Evolutionary conservation across 108 stramenopile species (phyloP), one percentile per base, ranked within the genome.

Genomic region (Schizochytrium sp.): DNA sequence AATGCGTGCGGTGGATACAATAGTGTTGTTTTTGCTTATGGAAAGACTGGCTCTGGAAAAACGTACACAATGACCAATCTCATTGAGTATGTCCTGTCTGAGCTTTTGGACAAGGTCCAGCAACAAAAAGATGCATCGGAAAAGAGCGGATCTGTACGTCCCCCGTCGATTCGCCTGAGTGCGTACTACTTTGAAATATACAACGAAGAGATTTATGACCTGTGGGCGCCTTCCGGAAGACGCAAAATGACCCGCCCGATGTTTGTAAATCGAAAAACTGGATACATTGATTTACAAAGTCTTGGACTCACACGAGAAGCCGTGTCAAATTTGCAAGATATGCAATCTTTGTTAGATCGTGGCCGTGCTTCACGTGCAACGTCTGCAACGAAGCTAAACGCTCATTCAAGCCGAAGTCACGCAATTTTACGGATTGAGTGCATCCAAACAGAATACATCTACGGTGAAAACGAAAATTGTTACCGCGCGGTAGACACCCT

Each of bases 351-450:
- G 64, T 44, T 69, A 8, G 7, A 2, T 8, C 12, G 28, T 8
- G 64, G 64, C 15, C 64, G 64, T 2, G 64, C 40, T 15, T 38
- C 64, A 7, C 89, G 93, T 55, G 91, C 91, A 3, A 91, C 91
- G 2, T 91, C 88, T 3, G 53, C 91, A 38, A 94, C 93, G 28
- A 46, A 90, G 8, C 88, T 92, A 42, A 94, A 94, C 88, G 92
- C 92, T 10, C 91, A 90, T 45, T 92, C 92, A 57, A 91, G 90
- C 46, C 91, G 93, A 45, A 92, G 91, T 38, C 93, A 94, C 15
- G 93, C 93, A 47, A 91, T 94, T 56, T 28, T 94, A 40, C 90
- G 92, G 55, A 91, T 93, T 10, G 93, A 93, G 56, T 88, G 44
- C 72, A 72, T n/a, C 12, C 44, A 42, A 42, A 72, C 4, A 13